Evolutionary conservation across 805 yeast species (phyloP), one percentile per base, ranked within the genome.

Genomic region (Ogataea dorogensis): DNA sequence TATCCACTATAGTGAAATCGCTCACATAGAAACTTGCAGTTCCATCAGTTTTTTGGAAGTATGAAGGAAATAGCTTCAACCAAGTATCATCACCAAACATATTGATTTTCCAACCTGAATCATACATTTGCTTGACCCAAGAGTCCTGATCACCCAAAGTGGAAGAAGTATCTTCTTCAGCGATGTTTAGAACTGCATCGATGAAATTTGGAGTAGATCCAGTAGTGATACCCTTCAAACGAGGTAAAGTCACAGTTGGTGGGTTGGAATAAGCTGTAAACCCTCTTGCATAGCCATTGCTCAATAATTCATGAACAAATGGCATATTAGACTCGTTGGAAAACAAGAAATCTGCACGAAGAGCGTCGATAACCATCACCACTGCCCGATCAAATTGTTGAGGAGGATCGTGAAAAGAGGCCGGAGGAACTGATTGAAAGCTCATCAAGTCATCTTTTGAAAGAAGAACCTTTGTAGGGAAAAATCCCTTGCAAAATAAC

Each of bases 61-160:
- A 70, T 7, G 59, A 59, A 0, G 96, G 96, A 48, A 89, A 93
- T 31, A 93, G 67, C 54, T 87, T 89, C 44, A 89, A 61, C 99
- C 99, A 93, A 1, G 99, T 93, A 56, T 93, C 98, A 60, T 93
- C 99, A 20, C 99, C 99, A 64, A 74, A 91, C 74, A 93, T 86
- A 54, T 88, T 83, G 18, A 93, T 65, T 14, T 53, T 67, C 54
- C 70, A 70, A 18, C 57, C 58, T 4, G 54, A 54, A 28, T 30
- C 12, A 9, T 50, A 36, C 61, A 88, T 68, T 54, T 93, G 98
- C 22, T 68, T 68, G 7, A 89, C 57, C 96, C 97, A 88, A 18
- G 93, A 83, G 56, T 93, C 98, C 45, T 83, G 94, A 32, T 71
- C 75, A 0, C 75, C 71, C 30, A 89, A 57, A 2, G 79, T 75